Evolutionary conservation across 305 asterid genomes (phyloP).

Genomic region (Solanum hybrid): DNA sequence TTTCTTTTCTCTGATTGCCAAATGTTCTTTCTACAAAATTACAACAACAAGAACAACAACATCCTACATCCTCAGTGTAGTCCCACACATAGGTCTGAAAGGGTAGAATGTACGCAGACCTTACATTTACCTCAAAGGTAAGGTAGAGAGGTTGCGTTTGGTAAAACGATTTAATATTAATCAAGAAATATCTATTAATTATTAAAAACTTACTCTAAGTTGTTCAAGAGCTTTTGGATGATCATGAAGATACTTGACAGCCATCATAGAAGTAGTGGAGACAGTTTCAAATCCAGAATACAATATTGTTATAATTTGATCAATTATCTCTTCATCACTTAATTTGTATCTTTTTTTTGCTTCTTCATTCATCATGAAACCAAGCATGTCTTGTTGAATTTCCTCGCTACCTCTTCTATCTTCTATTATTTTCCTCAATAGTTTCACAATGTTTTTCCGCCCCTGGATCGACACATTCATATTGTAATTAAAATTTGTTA

Average conservation of each 20-base stretch:
- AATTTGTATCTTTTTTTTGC: conserved; percentile 54
- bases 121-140: not conserved
- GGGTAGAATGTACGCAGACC: not conserved
- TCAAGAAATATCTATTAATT: not conserved
- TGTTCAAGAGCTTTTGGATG: conserved; percentile 90
- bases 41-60: not conserved
- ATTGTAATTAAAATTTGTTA: not conserved
- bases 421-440: conserved; percentile 55
- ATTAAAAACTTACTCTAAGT: conserved; percentile 49
- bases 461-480: conserved; percentile 41
- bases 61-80: too few species aligned
- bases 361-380: conserved; percentile 34
- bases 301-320: conserved; percentile 76
- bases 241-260: conserved; percentile 91
- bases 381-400: conserved; percentile 65
- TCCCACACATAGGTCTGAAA: not conserved
- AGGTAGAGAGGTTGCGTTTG: not conserved
- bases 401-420: conserved; percentile 51
- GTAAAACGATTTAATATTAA: not conserved
- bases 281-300: conserved; percentile 95
- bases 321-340: conserved; percentile 79
- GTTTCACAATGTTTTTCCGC: conserved; percentile 48
- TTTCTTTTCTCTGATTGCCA: conserved; percentile 14
- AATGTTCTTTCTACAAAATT: conserved; percentile 11
- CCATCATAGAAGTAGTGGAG: conserved; percentile 98